phyloP scores from a whole-genome alignment of 805 yeast genomes.

The Zygotorulaspora sp. region DNA sequence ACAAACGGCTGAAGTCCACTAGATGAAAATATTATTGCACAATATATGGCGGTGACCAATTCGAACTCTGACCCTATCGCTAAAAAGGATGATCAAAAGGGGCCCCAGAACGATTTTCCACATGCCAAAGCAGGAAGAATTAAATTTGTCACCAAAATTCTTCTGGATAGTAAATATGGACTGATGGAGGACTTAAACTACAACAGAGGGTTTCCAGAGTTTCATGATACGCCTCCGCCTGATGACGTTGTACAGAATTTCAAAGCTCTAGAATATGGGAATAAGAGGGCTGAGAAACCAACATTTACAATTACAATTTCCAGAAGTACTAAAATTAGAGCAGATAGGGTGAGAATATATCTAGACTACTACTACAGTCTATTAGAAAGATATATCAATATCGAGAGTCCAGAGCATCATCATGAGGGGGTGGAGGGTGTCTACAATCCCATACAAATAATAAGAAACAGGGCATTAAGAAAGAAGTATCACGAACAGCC shows the following conservation, averaged over 20 bases:
- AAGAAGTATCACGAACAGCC: conserved; percentile 42
- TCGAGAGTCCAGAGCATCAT: conserved; percentile 19
- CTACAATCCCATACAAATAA: conserved; percentile 79
- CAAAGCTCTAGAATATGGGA: background rate
- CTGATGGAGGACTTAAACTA: conserved; percentile 34
- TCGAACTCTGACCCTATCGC: conserved; percentile 1
- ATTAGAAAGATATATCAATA: conserved; percentile 41
- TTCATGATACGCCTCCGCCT: conserved; percentile 1
- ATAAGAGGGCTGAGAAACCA: background rate
- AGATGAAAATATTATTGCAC: background rate
- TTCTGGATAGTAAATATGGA: conserved; percentile 28
- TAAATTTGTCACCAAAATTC: conserved; percentile 25
- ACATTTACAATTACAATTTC: conserved; percentile 10
- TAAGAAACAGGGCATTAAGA: conserved; percentile 63
- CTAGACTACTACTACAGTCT: conserved; percentile 48
- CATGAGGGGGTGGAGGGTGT: conserved; percentile 57
- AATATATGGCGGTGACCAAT: background rate
- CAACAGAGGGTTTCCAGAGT: conserved; percentile 16
- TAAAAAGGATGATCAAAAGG: conserved; percentile 1
- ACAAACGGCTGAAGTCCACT: background rate
- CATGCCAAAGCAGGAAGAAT: conserved; percentile 14
- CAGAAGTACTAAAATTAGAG: conserved; percentile 26
- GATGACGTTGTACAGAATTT: conserved; percentile 2
- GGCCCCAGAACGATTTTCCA: conserved; percentile 1
- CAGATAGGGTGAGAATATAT: conserved; percentile 33